Conservation (phyloP, 2,329 filamentous ascomycete species). For the Hypoxylon sp. region DNA sequence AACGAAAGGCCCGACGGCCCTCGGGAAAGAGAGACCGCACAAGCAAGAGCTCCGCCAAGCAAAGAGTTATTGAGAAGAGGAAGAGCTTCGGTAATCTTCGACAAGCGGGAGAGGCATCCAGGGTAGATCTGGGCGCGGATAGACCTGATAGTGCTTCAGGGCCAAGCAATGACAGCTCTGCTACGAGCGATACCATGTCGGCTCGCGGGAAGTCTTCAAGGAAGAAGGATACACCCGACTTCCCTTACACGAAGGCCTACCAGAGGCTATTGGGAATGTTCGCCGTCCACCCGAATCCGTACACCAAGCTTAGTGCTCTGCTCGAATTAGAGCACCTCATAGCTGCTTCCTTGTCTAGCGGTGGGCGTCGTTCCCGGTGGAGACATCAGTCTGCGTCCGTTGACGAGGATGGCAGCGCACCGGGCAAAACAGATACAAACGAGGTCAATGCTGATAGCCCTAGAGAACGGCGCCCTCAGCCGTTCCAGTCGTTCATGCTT, state of each 20-base stretch:
- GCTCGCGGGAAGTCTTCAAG: slow-evolving; percentile 50
- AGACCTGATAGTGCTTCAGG: slow-evolving; percentile 57
- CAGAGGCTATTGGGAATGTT: slow-evolving; percentile 86
- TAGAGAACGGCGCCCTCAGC: slow-evolving; percentile 76
- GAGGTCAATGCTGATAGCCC: slow-evolving; percentile 80
- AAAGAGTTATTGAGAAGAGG: slow-evolving; percentile 73
- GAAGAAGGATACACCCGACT: slow-evolving; percentile 66
- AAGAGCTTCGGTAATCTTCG: slow-evolving; percentile 78
- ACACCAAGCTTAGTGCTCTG: slow-evolving; percentile 85
- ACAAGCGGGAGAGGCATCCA: slow-evolving; percentile 61
- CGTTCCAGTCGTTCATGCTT: slow-evolving; percentile 59
- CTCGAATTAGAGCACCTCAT: slow-evolving; percentile 88
- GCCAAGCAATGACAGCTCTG: slow-evolving; percentile 61
- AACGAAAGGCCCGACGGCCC: slow-evolving; percentile 62
- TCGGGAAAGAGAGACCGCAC: slow-evolving; percentile 61
- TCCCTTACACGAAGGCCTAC: slow-evolving; percentile 87
- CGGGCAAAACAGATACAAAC: slow-evolving; percentile 63
- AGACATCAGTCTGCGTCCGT: slow-evolving; percentile 58
- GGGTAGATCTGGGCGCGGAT: slow-evolving; percentile 57
- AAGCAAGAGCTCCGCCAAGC: slow-evolving; percentile 62
- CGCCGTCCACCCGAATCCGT: slow-evolving; percentile 89
- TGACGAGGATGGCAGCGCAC: slow-evolving; percentile 54
- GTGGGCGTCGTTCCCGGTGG: slow-evolving; percentile 59
- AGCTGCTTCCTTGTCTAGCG: slow-evolving; percentile 77
- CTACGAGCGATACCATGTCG: slow-evolving; percentile 59